Evolutionary conservation across 1,284 basidiomycete genomes (phyloP), one percentile per base, ranked within the genome.

Genomic region (Cutaneotrichosporon curvatum): DNA sequence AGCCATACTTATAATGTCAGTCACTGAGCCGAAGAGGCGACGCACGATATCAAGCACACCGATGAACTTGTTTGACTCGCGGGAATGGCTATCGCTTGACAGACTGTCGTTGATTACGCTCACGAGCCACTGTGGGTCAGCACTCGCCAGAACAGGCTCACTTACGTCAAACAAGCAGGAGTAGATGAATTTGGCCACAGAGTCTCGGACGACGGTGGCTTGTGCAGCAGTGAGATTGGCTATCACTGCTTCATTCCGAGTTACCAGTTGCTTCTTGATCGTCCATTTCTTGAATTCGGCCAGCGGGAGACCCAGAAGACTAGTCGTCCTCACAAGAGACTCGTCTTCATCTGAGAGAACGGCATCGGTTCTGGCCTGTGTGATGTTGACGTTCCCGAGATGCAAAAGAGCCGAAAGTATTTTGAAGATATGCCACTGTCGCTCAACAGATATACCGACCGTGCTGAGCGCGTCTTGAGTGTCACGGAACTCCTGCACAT

Each of bases 201-300:
- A 91, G 68, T 98, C 95, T 51, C 91, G 78, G 33, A 98, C 95
- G 39, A 91, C 89, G n/a, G 82, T 85, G 9, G 95, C 94, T 71
- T 96, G 91, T 1, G 85, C 79, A 16, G 82, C 84, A 66, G 83
- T 90, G 49, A 98, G 75, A 44, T 81, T 75, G 2, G 89, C 89
- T 25, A 95, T 80, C 49, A 99, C 97, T 77, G 94, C 97, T 73
- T 99, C 95, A 21, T 83, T 85, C 35, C 95, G 81, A 4, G 94
- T 95, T 25, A 82, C 81, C 48, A 99, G 86, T 74, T 98, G 94
- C 73, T 92, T 96, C 78, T 98, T 98, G 72, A 96, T 75, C 2
- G 87, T 94, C 95, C 95, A 98, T 69, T 90, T 96, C 75, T 90
- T 96, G 78, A 98, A 98, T 43, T 98, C 94, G n/a, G 80, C 77